These are phyloP conservation scores for Corylus heterophylla DNA, from an alignment of 306 rosid genomes.

Conservation along the genomic window DNA sequence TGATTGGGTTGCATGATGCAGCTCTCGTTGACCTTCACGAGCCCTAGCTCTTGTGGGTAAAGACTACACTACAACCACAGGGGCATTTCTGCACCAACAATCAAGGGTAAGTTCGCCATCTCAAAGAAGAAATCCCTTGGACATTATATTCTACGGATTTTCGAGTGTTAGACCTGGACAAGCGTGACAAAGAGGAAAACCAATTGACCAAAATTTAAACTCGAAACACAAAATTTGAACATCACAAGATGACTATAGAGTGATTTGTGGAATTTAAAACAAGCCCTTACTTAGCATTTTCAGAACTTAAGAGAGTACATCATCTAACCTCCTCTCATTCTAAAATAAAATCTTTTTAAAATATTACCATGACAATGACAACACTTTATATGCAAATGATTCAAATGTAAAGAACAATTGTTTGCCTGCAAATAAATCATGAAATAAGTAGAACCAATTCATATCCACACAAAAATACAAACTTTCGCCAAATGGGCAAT, in stretches of 20 bases:
- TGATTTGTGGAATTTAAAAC: not conserved
- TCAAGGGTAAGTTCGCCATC: no score
- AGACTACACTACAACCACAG: no score
- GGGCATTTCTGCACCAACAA: no score
- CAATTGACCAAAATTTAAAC: not conserved
- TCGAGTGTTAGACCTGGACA: no score
- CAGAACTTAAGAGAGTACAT: not conserved
- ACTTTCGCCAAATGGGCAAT: not conserved
- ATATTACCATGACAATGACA: not conserved
- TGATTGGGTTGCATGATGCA: no score
- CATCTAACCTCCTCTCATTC: not conserved
- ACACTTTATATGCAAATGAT: not conserved
- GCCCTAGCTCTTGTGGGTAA: no score
- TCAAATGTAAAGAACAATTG: not conserved
- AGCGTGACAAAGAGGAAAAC: no score
- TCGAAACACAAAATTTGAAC: not conserved
- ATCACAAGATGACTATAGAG: not conserved
- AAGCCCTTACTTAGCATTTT: not conserved
- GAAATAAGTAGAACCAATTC: not conserved
- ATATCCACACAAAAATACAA: not conserved
- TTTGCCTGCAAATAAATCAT: not conserved
- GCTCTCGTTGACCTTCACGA: no score
- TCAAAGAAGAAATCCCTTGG: no score
- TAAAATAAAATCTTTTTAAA: not conserved
- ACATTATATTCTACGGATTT: no score